Evolutionary conservation across 2,329 filamentous ascomycete species (phyloP), one percentile per base, ranked within the genome.

Genomic region (Clonostachys solani): DNA sequence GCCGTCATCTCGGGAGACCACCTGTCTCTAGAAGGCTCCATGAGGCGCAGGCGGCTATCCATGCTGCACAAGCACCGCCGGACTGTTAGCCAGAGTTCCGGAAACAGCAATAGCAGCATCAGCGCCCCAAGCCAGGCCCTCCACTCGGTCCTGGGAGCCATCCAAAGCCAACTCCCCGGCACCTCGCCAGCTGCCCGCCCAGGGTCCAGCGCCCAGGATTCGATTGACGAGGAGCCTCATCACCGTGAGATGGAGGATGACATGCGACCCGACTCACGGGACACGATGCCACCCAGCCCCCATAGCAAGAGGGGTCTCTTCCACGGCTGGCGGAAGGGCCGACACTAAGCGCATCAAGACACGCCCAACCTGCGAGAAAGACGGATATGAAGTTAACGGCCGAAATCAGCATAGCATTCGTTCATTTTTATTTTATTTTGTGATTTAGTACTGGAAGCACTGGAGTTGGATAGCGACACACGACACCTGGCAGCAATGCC

Each of bases 1-100:
- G 81, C 80, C 41, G 74, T 67, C 55, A 79, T 86, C 49, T 73
- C 73, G 37, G 72, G 76, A 46, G 72, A 77, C 46, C 78, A 83
- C 51, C 63, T 80, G 41, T 67, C 73, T 46, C 62, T 73, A 2
- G 61, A 64, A 19, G 66, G 64, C 43, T 66, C 68, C 33, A 56
- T 74, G 40, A 60, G 65, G 35, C 68, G 74, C 41, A 68, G 73
- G 38, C 69, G 69, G 41, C 71, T 68, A 23, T 72, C 72, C 3
- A 72, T 80, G 53, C 58, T 78, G 40, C 58, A 63, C 52, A 75
- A 73, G 56, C 66, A 72, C 56, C 73, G 69, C 54, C 68, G 67
- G 34, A 74, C 72, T 16, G 63, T 75, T 48, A 73, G 64, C 54
- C 67, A 76, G 75, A 75, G 23, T 29, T 29, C 23, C 23, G 23